Conservation (phyloP, 2,329 filamentous ascomycete genomes). For the Aspergillus neoniger region DNA sequence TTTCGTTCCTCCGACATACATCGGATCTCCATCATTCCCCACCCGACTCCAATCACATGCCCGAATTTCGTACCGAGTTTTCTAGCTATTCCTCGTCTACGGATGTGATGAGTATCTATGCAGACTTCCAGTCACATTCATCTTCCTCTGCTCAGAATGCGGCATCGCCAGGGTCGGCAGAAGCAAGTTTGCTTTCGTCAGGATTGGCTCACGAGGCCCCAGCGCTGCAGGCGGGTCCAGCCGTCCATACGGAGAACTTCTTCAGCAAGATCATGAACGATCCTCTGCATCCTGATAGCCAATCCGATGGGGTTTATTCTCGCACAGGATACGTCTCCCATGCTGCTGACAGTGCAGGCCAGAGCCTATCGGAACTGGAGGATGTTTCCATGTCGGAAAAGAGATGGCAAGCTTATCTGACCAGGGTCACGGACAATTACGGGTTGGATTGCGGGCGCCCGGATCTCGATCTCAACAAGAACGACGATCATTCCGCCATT, state of each 20-base stretch:
- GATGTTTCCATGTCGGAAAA: conserved; percentile 25
- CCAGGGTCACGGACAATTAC: conserved; percentile 51
- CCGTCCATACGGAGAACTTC: conserved; percentile 15
- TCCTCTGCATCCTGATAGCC: neutral
- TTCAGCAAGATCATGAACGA: conserved; percentile 17
- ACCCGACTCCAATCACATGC: neutral
- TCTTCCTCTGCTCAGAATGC: conserved; percentile 11
- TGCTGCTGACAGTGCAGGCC: neutral
- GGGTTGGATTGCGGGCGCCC: conserved; percentile 71
- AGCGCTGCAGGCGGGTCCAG: neutral
- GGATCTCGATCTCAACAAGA: conserved; percentile 69
- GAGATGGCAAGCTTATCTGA: conserved; percentile 37
- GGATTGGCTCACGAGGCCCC: conserved; percentile 1
- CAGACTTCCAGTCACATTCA: conserved; percentile 7
- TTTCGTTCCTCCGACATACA: conserved; percentile 41
- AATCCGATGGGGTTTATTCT: neutral
- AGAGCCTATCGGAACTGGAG: neutral
- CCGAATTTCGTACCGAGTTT: neutral
- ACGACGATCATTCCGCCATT: conserved; percentile 70
- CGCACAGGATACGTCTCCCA: neutral
- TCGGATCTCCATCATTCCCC: conserved; percentile 30
- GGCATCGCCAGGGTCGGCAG: conserved; percentile 13
- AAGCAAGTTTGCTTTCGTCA: conserved; percentile 12
- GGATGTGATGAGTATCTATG: conserved; percentile 4
- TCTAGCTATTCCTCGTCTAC: conserved; percentile 1